phyloP scores from a whole-genome alignment of 306 rosid genomes.

The Vigna trinervia region DNA sequence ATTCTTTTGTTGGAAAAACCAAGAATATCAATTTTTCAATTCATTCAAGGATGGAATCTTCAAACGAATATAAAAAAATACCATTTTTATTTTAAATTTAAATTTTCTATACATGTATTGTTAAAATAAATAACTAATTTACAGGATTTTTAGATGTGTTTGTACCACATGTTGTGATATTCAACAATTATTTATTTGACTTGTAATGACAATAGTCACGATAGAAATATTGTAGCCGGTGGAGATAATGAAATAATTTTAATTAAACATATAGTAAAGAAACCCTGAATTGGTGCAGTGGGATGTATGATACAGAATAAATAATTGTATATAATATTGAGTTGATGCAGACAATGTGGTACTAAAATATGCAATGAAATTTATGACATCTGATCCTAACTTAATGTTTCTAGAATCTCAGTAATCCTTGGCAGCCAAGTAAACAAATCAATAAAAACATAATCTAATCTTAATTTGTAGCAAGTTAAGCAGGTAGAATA shows the following conservation, averaged over 20 bases:
- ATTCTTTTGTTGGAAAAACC: background rate
- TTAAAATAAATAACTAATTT: background rate
- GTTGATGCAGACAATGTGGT: background rate
- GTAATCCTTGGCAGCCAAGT: constrained; percentile 15
- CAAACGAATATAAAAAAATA: no score
- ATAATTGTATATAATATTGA: background rate
- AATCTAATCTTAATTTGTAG: background rate
- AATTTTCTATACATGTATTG: background rate
- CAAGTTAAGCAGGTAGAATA: no score
- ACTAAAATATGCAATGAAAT: background rate
- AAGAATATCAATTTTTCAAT: background rate
- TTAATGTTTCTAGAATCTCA: background rate
- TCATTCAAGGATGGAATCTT: no score
- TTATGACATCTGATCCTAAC: no score
- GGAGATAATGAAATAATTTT: constrained; percentile 1
- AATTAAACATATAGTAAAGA: no score
- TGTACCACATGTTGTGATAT: no score
- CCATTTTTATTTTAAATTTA: background rate
- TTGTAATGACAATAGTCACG: background rate
- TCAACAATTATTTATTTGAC: background rate
- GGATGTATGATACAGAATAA: no score
- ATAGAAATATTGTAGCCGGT: background rate
- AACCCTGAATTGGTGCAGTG: background rate
- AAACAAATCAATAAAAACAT: background rate
- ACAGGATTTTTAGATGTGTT: no score